Percentiles rank a stretch among this genome's conserved stretches.
Evolutionary conservation across 2,329 filamentous ascomycete species (phyloP).

Genomic region (Cytospora schulzeri): DNA sequence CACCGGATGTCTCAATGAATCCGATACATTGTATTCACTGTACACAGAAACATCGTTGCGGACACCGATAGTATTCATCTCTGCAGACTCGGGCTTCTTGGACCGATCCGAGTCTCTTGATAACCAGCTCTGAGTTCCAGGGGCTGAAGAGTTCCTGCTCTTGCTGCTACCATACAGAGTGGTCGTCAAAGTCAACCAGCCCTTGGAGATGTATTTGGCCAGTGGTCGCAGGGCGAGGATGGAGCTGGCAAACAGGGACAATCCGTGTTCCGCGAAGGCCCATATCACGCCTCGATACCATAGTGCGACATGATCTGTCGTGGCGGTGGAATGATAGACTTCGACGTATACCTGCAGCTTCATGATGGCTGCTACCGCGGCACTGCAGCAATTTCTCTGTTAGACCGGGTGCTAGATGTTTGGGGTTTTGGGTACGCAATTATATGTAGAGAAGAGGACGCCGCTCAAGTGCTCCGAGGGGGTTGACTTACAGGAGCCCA

Average conservation of each 20-base stretch:
- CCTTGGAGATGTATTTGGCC: conserved; percentile 8
- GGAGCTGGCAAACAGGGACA: conserved; percentile 25
- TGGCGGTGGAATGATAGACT: conserved; percentile 5
- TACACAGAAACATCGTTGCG: conserved; percentile 15
- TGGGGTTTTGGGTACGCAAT: neutral
- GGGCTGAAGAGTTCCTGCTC: conserved; percentile 3
- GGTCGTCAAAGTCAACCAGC: conserved; percentile 5
- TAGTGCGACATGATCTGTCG: neutral
- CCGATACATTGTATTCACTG: conserved; percentile 10
- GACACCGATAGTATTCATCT: conserved; percentile 21
- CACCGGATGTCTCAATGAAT: neutral
- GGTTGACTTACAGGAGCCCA: conserved; percentile 25
- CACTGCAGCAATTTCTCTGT: neutral
- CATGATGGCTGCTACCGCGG: conserved; percentile 23
- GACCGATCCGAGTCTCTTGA: conserved; percentile 19
- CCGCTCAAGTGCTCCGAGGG: neutral
- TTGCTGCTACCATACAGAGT: conserved; percentile 3
- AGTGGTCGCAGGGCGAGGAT: conserved; percentile 25
- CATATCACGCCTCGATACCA: conserved; percentile 22
- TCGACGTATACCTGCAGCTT: conserved; percentile 21
- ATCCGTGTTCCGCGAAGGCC: conserved; percentile 23
- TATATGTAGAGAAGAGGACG: no score
- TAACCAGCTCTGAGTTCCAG: neutral
- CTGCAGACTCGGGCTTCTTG: conserved; percentile 2
- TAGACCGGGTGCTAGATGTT: neutral